A percentile compares a stretch with the other conserved stretches of the same genome.
phyloP scores from a whole-genome alignment of 371 early-diverging fungal genomes.

The Mortierella sp. region DNA sequence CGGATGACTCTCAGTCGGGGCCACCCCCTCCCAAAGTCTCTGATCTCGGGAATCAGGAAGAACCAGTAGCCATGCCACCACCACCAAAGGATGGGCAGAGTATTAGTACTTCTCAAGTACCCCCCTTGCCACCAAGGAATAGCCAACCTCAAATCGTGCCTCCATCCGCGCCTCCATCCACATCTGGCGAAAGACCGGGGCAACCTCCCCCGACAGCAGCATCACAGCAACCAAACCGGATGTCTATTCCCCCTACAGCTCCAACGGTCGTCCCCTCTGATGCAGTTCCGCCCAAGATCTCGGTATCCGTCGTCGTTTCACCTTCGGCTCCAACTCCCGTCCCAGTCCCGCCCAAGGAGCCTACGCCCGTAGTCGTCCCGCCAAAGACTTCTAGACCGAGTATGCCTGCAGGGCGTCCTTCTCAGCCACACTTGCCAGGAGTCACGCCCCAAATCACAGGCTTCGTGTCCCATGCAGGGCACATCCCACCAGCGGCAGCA shows the following conservation, averaged over 20 bases:
- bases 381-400: too few species aligned
- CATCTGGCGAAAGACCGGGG: background rate
- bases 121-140: too few species aligned
- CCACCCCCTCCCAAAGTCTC: too few species aligned
- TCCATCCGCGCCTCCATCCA: background rate
- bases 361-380: too few species aligned
- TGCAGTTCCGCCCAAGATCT: background rate
- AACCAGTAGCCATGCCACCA: background rate
- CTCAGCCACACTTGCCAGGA: background rate
- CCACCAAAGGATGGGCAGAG: background rate
- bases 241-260: background rate
- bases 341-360: too few species aligned
- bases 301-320: too few species aligned
- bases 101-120: background rate
- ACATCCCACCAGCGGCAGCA: background rate
- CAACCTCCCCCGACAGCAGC: background rate
- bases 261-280: background rate
- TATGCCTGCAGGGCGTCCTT: background rate
- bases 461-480: background rate
- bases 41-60: too few species aligned
- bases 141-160: background rate
- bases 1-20: too few species aligned
- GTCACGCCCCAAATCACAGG: background rate
- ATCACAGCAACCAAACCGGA: background rate
- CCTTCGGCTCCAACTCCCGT: too few species aligned